Percentiles rank a stretch among this genome's conserved stretches.
Evolutionary conservation across 352 stramenopile species (phyloP).

Genomic region (Plasmopara halstedii): DNA sequence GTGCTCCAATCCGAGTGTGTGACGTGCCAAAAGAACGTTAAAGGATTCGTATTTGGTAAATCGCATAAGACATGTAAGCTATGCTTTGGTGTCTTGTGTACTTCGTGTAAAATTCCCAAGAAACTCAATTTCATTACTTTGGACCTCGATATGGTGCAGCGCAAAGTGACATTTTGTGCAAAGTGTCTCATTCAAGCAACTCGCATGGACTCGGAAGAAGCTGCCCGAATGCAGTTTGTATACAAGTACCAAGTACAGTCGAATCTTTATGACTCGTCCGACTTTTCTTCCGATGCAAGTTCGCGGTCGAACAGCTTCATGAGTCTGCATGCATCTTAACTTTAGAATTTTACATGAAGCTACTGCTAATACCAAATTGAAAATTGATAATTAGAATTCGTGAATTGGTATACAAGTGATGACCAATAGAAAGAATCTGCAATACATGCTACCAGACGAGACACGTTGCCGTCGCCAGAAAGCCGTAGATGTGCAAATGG

Average conservation of each 20-base stretch:
- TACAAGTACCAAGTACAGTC: conserved; percentile 12
- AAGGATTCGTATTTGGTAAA: conserved; percentile 3
- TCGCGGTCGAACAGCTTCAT: no score
- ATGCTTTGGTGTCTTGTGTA: conserved; percentile 17
- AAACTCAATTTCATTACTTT: conserved; percentile 21
- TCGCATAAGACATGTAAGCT: conserved; percentile 15
- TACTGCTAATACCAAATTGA: no score
- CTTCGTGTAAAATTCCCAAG: conserved; percentile 16
- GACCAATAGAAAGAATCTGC: no score
- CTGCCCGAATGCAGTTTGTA: conserved; percentile 16
- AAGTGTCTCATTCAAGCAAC: conserved; percentile 22
- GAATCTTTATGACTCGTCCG: conserved; percentile 12
- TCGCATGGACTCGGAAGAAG: conserved; percentile 14
- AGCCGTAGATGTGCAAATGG: no score
- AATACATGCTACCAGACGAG: no score
- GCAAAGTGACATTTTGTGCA: conserved; percentile 25
- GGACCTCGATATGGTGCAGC: conserved; percentile 18
- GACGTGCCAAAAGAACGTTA: conserved; percentile 15
- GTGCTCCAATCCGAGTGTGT: conserved; percentile 11
- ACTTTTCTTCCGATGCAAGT: no score
- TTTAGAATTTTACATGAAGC: no score
- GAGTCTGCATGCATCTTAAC: no score
- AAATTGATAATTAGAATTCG: no score
- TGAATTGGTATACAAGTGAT: no score
- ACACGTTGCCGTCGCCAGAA: no score